Evolutionary conservation across 495 filamentous ascomycete species (phyloP).

Genomic region (Lepidopterella palustris): DNA sequence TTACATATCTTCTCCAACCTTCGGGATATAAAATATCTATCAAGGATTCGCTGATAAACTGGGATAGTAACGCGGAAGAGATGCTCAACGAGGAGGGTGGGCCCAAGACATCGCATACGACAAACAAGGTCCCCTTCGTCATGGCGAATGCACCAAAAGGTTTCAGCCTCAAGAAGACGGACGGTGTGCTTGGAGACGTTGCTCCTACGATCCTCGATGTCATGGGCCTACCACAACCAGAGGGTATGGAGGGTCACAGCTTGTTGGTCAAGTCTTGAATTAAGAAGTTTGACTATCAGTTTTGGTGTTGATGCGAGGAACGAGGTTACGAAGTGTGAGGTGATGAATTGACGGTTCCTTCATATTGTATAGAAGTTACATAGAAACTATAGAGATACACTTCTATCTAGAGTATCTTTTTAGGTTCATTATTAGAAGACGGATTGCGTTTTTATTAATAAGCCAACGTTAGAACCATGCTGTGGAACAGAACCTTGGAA

Average conservation of each 20-base stretch:
- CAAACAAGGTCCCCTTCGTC: slow-evolving; percentile 93
- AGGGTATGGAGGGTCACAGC: slow-evolving; percentile 84
- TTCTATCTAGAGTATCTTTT: too few relatives aligned
- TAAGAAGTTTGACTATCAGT: background rate
- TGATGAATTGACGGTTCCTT: background rate
- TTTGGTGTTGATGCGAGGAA: background rate
- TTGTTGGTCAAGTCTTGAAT: slow-evolving; percentile 59
- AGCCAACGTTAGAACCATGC: too few relatives aligned
- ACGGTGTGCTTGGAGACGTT: slow-evolving; percentile 90
- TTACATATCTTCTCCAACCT: background rate
- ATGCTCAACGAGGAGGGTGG: slow-evolving; percentile 94
- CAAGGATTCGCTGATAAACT: background rate
- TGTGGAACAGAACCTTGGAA: too few relatives aligned
- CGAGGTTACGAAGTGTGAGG: background rate
- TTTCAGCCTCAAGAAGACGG: slow-evolving; percentile 77
- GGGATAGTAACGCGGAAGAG: slow-evolving; percentile 83
- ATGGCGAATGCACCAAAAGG: slow-evolving; percentile 93
- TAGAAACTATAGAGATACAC: background rate
- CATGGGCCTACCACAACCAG: slow-evolving; percentile 85
- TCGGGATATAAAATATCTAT: background rate
- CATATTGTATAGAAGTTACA: background rate
- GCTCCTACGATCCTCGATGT: slow-evolving; percentile 83
- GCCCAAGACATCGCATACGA: slow-evolving; percentile 96
- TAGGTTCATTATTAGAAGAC: too few relatives aligned
- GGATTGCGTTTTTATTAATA: too few relatives aligned